Base-by-base conservation (phyloP, 2,329 filamentous ascomycete genomes). In the Penicillium oxalicum region DNA sequence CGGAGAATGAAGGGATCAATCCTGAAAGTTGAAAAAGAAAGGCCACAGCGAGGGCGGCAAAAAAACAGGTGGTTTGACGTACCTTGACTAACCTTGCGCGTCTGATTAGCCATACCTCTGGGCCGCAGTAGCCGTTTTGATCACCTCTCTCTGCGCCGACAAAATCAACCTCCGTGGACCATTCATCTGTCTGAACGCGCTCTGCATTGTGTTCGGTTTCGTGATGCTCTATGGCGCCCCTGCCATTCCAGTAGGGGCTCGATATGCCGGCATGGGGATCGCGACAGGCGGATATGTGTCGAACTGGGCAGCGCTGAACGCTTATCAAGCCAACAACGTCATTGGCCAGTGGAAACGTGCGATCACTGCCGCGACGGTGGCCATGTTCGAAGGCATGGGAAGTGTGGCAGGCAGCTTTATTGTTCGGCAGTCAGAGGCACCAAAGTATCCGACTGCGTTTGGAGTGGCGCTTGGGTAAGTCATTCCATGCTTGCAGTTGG, bases 321-420 rank as follows among this genome's bases (percentile, higher is more conserved):
- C 80, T 0, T 84, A 82, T 54, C 77, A 81, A 59, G 76, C 78
- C 12, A 84, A 83, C 61, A 86, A 83, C 53, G 74, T 84, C 37
- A 73, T 76, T 0, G 79, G 80, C 0, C 81, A 84, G 58, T 85
- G 81, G 81, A 84, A 84, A 64, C 72, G 81, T 28, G 80, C 77
- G 2, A 82, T 81, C 40, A 79, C 79, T 0, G 79, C 81, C 0
- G 82, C 81, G 0, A 74, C 77, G 0, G 75, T 83, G 2, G 78
- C 80, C 9, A 80, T 79, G 7, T 77, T 74, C 58, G 84, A 84
- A 55, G 81, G 82, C 0, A 75, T 82, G 12, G 82, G 82, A 7
- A 81, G 81, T 0, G 81, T 85, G 51, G 81, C 81, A 1, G 82
- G 82, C 1, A 82, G 79, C 59, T 87, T 81, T 59, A 84, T 86